phyloP scores from a whole-genome alignment of 2,329 filamentous ascomycete genomes.

The Pochonia chlamydosporia region DNA sequence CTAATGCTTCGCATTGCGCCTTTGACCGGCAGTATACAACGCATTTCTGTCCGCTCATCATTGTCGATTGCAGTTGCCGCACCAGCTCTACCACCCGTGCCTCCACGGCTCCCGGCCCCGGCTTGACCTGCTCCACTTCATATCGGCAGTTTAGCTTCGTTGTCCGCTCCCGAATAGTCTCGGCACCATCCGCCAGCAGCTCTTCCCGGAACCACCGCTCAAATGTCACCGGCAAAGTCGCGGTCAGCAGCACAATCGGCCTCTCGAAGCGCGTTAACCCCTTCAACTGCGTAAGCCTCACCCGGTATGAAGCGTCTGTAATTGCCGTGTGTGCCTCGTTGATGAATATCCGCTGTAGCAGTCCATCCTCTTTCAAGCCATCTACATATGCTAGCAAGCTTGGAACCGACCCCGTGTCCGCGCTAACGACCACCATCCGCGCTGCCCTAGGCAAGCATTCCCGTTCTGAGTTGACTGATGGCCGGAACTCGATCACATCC shows the following conservation, averaged over 20 bases:
- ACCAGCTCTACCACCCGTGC: not conserved
- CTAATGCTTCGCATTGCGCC: no score
- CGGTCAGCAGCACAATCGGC: not conserved
- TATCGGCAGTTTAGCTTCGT: conserved; percentile 2
- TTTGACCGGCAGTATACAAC: no score
- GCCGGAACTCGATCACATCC: not conserved
- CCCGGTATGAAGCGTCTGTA: not conserved
- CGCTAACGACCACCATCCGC: conserved; percentile 1
- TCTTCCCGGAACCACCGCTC: not conserved
- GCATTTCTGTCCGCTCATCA: no score
- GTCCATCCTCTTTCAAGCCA: not conserved
- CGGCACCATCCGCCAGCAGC: not conserved
- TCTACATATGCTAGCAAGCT: conserved; percentile 3
- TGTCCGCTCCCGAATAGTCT: not conserved
- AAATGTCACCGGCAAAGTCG: conserved; percentile 2
- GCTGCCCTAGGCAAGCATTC: not conserved
- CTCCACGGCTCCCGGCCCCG: not conserved
- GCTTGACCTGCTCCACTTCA: conserved; percentile 1
- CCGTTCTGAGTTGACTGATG: not conserved
- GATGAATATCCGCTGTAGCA: no score
- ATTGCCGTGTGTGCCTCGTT: conserved; percentile 1
- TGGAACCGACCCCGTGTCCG: not conserved
- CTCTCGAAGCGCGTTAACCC: not conserved
- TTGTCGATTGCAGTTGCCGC: not conserved
- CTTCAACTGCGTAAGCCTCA: not conserved